Evolutionary conservation across 331 rosid genomes (phyloP).

Genomic region (Cucumis variabilis): DNA sequence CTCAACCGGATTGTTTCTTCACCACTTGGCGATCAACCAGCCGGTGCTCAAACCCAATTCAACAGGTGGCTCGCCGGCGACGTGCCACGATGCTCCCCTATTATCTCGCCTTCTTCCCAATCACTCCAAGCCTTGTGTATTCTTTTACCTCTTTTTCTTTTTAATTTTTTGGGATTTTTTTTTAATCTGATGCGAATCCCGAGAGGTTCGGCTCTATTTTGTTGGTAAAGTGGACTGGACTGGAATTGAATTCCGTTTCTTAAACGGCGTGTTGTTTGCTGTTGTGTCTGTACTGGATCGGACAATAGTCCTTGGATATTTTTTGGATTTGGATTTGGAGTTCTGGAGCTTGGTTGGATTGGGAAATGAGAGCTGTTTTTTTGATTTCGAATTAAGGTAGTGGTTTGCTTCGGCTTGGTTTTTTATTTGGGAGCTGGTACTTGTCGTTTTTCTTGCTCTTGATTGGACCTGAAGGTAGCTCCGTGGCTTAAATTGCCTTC

Average conservation of each 20-base stretch:
- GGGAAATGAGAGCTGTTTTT: background rate
- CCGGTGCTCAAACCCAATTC: background rate
- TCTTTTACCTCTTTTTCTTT: background rate
- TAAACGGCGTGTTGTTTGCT: slow-evolving; percentile 7
- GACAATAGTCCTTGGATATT: background rate
- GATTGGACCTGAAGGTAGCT: slow-evolving; percentile 38
- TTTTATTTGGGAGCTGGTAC: slow-evolving; percentile 14
- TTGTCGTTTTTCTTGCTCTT: slow-evolving; percentile 14
- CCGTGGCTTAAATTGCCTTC: background rate
- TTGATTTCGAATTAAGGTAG: slow-evolving; percentile 21
- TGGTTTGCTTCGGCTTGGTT: slow-evolving; percentile 34
- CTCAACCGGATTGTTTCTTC: background rate
- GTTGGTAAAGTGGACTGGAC: slow-evolving; percentile 23
- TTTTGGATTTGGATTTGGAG: slow-evolving; percentile 2
- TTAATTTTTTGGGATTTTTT: too few relatives aligned
- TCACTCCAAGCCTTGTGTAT: slow-evolving; percentile 26
- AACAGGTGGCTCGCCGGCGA: slow-evolving; percentile 51
- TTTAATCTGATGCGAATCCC: slow-evolving; percentile 16
- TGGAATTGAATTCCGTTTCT: background rate
- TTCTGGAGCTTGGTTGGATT: slow-evolving; percentile 11
- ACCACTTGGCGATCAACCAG: slow-evolving; percentile 49
- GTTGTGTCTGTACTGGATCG: slow-evolving; percentile 3
- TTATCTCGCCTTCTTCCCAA: background rate
- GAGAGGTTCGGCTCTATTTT: slow-evolving; percentile 13
- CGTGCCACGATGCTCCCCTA: slow-evolving; percentile 51